These are phyloP conservation scores for Tylopilus sp. DNA, from an alignment of 768 basidiomycete species.

Conservation along the genomic window DNA sequence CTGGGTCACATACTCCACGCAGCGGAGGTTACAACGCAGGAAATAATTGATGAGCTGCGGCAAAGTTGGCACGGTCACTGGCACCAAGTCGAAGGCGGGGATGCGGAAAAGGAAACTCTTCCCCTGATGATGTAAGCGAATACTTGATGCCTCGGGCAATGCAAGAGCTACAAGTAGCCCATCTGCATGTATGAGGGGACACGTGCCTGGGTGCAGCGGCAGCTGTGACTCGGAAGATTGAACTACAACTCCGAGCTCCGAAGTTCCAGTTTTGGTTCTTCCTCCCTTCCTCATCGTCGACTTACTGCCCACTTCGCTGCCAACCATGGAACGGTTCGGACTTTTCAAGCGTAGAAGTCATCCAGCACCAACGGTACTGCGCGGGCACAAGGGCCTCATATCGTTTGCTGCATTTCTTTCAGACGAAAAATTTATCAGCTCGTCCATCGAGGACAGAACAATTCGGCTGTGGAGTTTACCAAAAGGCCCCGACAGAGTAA, in stretches of 20 bases:
- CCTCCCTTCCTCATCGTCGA: background rate
- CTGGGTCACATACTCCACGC: too few species aligned
- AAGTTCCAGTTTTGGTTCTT: background rate
- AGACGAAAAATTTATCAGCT: constrained; percentile 13
- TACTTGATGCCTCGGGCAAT: too few species aligned
- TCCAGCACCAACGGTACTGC: constrained; percentile 2
- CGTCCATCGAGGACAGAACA: constrained; percentile 16
- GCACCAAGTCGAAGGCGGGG: too few species aligned
- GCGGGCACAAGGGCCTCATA: constrained; percentile 11
- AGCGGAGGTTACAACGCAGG: too few species aligned
- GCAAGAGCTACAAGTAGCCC: background rate
- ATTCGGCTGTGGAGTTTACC: constrained; percentile 18
- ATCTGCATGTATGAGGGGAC: background rate
- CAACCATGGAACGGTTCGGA: constrained; percentile 10
- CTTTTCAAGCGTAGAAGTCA: background rate
- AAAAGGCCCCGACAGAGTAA: background rate
- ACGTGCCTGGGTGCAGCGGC: constrained; percentile 9
- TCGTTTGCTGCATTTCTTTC: constrained; percentile 20
- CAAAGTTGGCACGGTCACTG: too few species aligned
- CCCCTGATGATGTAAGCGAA: too few species aligned
- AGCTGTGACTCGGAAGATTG: background rate
- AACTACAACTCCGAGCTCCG: background rate
- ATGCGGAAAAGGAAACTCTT: too few species aligned
- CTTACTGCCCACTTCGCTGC: background rate
- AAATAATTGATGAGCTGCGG: too few species aligned